phyloP scores from a whole-genome alignment of 805 yeast genomes.

The Candida cerambycidarum region DNA sequence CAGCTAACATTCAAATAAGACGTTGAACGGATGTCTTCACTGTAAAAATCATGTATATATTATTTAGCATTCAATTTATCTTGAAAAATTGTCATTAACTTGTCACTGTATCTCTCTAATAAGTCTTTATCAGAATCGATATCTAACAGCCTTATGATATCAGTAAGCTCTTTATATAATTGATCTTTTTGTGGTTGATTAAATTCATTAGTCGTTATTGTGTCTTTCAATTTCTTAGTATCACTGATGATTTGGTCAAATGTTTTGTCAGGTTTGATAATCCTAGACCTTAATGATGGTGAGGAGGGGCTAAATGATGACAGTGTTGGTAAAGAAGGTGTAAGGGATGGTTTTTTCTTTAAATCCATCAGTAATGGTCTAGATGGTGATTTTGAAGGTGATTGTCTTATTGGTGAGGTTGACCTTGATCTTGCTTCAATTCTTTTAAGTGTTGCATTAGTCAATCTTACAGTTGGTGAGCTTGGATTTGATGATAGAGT shows the following conservation, averaged over 20 bases:
- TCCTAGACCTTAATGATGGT: not conserved
- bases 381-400: not conserved
- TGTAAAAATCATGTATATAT: conserved; percentile 7
- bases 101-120: conserved; percentile 40
- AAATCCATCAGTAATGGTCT: conserved; percentile 7
- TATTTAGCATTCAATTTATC: conserved; percentile 20
- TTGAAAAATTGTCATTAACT: conserved; percentile 30
- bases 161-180: not conserved
- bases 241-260: not conserved
- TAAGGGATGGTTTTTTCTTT: conserved; percentile 1
- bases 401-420: conserved; percentile 11
- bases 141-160: not conserved
- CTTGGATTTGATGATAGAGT: not conserved
- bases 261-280: not conserved
- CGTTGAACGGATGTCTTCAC: conserved; percentile 12
- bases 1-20: conserved; percentile 40
- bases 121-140: conserved; percentile 11
- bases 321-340: not conserved
- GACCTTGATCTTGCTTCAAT: conserved; percentile 27
- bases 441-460: conserved; percentile 34
- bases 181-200: conserved; percentile 4
- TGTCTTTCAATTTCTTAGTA: not conserved
- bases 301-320: not conserved
- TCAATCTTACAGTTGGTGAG: conserved; percentile 22
- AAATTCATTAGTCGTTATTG: conserved; percentile 10